These are phyloP conservation scores for Alternaria viburni DNA, from an alignment of 2,329 filamentous ascomycete genomes.

Conservation along the genomic window DNA sequence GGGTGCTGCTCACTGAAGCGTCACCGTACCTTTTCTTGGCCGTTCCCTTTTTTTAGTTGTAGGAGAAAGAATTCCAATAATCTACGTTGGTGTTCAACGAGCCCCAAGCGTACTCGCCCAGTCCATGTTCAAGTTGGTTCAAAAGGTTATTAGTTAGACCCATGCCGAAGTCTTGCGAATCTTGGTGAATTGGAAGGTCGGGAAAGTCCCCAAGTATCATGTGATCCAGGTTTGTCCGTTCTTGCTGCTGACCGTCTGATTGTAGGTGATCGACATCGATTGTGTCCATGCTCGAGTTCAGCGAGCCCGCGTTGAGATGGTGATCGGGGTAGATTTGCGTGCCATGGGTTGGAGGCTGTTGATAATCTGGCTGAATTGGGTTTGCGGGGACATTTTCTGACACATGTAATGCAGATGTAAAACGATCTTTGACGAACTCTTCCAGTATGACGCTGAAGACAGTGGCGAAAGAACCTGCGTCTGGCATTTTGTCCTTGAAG, in stretches of 20 bases:
- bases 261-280: background rate
- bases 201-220: background rate
- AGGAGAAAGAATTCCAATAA: background rate
- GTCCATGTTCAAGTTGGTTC: conserved; percentile 36
- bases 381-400: background rate
- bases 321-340: background rate
- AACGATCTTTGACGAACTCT: conserved; percentile 20
- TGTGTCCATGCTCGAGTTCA: background rate
- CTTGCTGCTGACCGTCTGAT: background rate
- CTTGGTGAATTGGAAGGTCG: background rate
- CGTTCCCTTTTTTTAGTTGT: background rate
- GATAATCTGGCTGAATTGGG: background rate
- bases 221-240: background rate
- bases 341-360: background rate
- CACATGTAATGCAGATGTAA: background rate
- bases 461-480: conserved; percentile 32
- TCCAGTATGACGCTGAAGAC: conserved; percentile 36
- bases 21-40: background rate
- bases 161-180: conserved; percentile 3
- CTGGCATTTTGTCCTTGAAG: conserved; percentile 35
- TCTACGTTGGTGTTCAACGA: conserved; percentile 6
- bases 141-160: conserved; percentile 22
- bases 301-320: background rate
- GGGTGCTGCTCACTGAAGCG: background rate
- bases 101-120: conserved; percentile 45